These are phyloP conservation scores for Paraconiothyrium brasiliense DNA, from an alignment of 2,329 filamentous ascomycete species.

Conservation along the genomic window DNA sequence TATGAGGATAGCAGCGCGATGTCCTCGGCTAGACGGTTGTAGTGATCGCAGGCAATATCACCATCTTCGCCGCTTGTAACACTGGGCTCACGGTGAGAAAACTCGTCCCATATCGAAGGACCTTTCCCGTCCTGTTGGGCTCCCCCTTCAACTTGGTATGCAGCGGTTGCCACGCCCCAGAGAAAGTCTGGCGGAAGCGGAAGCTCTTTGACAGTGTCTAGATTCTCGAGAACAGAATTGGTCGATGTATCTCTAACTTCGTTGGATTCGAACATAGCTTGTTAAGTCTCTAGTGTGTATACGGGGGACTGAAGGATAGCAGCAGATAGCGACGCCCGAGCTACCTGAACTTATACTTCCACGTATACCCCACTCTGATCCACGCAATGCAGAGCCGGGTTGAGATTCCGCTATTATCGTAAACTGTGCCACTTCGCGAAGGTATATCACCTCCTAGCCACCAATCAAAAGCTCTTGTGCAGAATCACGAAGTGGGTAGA, in stretches of 20 bases:
- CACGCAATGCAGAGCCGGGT: not conserved
- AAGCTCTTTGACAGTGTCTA: slow-evolving; percentile 10
- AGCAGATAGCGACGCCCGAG: not conserved
- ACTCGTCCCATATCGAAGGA: slow-evolving; percentile 54
- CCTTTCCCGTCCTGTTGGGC: slow-evolving; percentile 55
- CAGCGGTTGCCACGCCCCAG: slow-evolving; percentile 55
- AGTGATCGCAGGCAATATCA: slow-evolving; percentile 47
- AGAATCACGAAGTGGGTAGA: slow-evolving; percentile 5
- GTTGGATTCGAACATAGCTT: slow-evolving; percentile 14
- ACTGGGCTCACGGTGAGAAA: slow-evolving; percentile 67
- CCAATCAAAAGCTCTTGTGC: slow-evolving; percentile 2
- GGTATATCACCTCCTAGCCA: not conserved
- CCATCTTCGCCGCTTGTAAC: slow-evolving; percentile 63
- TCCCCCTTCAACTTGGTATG: slow-evolving; percentile 53
- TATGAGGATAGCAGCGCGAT: slow-evolving; percentile 23
- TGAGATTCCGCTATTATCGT: not conserved
- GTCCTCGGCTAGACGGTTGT: slow-evolving; percentile 58
- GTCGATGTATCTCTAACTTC: slow-evolving; percentile 11
- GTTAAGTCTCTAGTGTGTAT: not conserved
- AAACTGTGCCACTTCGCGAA: slow-evolving; percentile 13
- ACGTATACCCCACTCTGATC: not conserved
- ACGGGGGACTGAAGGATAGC: not conserved
- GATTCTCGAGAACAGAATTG: slow-evolving; percentile 4
- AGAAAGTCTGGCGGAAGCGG: slow-evolving; percentile 49
- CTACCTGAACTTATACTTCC: slow-evolving; percentile 5